These are phyloP conservation scores for Geosmithia putterillii DNA, from an alignment of 2,329 filamentous ascomycete species.

Conservation along the genomic window DNA sequence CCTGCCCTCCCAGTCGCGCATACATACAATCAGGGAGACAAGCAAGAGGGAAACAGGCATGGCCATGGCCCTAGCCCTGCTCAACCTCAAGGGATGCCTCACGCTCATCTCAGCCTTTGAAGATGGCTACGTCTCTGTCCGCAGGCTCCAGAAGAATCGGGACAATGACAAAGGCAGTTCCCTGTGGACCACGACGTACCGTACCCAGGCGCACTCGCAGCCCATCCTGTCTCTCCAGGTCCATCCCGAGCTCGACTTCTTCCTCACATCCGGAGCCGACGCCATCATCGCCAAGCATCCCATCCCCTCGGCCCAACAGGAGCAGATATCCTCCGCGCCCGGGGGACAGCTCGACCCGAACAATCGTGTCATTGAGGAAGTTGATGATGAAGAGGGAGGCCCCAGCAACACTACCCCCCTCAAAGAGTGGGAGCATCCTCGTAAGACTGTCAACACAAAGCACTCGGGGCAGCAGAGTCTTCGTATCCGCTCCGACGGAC, in stretches of 20 bases:
- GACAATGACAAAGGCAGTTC: conserved; percentile 23
- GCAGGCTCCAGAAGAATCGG: conserved; percentile 29
- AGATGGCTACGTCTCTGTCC: conserved; percentile 62
- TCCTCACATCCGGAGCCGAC: conserved; percentile 75
- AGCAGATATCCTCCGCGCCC: conserved; percentile 5
- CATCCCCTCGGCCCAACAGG: conserved; percentile 29
- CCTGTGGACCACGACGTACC: conserved; percentile 44
- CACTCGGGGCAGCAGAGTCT: conserved; percentile 85
- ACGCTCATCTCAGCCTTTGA: conserved; percentile 72
- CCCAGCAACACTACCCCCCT: conserved; percentile 3
- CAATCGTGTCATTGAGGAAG: conserved; percentile 13
- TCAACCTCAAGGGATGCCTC: conserved; percentile 36
- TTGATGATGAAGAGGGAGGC: conserved; percentile 7
- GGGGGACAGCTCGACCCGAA: conserved; percentile 6
- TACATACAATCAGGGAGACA: conserved; percentile 40
- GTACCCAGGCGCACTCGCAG: conserved; percentile 58
- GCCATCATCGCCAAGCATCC: conserved; percentile 66
- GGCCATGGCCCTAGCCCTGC: conserved; percentile 71
- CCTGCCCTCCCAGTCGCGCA: conserved; percentile 61
- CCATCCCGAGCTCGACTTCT: conserved; percentile 37
- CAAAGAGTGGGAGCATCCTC: conserved; percentile 29
- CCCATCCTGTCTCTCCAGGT: conserved; percentile 67
- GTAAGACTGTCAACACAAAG: conserved; percentile 61
- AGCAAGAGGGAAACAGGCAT: conserved; percentile 50
- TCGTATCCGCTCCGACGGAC: conserved; percentile 63